Evolutionary conservation across 352 stramenopile genomes (phyloP).

Genomic region (Saprolegnia parasitica): DNA sequence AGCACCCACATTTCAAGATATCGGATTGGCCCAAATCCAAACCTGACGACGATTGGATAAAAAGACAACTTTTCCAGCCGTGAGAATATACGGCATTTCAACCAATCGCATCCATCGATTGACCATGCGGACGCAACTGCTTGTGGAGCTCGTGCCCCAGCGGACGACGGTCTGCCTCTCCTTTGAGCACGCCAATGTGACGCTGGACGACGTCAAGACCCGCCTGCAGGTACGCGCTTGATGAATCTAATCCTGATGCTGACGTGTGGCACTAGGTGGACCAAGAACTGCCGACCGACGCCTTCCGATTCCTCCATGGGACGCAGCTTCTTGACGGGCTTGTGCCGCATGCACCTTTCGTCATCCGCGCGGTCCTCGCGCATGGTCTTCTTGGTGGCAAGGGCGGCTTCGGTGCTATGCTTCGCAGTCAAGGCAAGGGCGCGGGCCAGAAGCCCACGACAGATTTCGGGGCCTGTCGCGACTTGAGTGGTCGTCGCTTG

Average conservation of each 20-base stretch:
- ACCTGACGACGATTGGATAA: background rate
- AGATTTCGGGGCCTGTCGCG: slow-evolving; percentile 73
- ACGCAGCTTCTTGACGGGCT: slow-evolving; percentile 36
- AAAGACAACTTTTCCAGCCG: background rate
- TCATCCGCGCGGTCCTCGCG: slow-evolving; percentile 58
- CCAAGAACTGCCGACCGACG: slow-evolving; percentile 27
- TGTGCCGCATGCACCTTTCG: slow-evolving; percentile 46
- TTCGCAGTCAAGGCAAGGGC: slow-evolving; percentile 72
- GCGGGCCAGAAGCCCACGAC: slow-evolving; percentile 63
- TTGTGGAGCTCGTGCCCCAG: slow-evolving; percentile 70
- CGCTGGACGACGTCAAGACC: slow-evolving; percentile 38
- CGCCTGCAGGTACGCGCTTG: slow-evolving; percentile 43
- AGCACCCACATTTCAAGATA: slow-evolving; percentile 26
- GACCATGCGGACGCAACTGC: slow-evolving; percentile 21
- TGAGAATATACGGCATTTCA: background rate
- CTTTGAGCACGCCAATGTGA: slow-evolving; percentile 39
- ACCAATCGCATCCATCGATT: slow-evolving; percentile 3
- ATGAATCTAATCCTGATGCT: slow-evolving; percentile 39
- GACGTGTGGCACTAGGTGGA: slow-evolving; percentile 57
- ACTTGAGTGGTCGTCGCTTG: slow-evolving; percentile 69
- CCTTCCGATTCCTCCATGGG: slow-evolving; percentile 23
- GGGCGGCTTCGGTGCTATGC: slow-evolving; percentile 80
- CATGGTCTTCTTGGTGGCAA: slow-evolving; percentile 72
- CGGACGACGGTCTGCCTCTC: slow-evolving; percentile 71
- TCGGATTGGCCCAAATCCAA: background rate